Evolutionary conservation across 2,329 filamentous ascomycete genomes (phyloP).

Genomic region (Ophiostoma populinum): DNA sequence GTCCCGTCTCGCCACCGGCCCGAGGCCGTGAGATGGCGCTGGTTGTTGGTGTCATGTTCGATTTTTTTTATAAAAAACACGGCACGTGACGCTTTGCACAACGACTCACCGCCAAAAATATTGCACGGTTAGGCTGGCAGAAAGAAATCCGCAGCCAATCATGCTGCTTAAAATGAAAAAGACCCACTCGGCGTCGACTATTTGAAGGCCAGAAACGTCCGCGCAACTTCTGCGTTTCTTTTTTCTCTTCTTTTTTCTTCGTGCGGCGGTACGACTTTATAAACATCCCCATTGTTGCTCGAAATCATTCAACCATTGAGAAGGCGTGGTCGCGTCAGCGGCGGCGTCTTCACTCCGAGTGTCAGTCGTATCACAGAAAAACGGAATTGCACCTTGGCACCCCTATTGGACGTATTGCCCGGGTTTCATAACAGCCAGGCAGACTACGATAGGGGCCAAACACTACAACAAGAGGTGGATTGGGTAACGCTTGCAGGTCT

Average conservation of each 20-base stretch:
- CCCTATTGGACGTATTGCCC: conserved; percentile 23
- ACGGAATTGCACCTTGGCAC: conserved; percentile 57
- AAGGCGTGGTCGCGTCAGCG: conserved; percentile 19
- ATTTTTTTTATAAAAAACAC: too few species aligned
- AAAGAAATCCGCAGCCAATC: too few species aligned
- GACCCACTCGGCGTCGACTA: too few species aligned
- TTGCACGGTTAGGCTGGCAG: too few species aligned
- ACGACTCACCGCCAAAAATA: too few species aligned
- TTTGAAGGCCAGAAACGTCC: too few species aligned
- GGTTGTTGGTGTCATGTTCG: too few species aligned
- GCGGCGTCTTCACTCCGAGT: conserved; percentile 32
- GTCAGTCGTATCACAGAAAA: conserved; percentile 70
- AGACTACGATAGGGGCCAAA: conserved; percentile 21
- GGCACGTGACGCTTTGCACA: too few species aligned
- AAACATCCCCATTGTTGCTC: conserved; percentile 64
- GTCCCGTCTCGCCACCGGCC: too few species aligned
- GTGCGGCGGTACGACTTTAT: conserved; percentile 58
- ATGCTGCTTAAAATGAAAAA: too few species aligned
- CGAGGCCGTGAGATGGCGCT: too few species aligned
- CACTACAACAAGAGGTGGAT: background rate
- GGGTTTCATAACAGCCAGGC: conserved; percentile 8
- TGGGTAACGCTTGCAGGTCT: too few species aligned
- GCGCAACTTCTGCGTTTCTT: conserved; percentile 9
- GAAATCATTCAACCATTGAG: conserved; percentile 23
- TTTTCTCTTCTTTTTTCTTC: conserved; percentile 41